Evolutionary conservation across 2,329 filamentous ascomycete genomes (phyloP).

Genomic region (Monilinia laxa): DNA sequence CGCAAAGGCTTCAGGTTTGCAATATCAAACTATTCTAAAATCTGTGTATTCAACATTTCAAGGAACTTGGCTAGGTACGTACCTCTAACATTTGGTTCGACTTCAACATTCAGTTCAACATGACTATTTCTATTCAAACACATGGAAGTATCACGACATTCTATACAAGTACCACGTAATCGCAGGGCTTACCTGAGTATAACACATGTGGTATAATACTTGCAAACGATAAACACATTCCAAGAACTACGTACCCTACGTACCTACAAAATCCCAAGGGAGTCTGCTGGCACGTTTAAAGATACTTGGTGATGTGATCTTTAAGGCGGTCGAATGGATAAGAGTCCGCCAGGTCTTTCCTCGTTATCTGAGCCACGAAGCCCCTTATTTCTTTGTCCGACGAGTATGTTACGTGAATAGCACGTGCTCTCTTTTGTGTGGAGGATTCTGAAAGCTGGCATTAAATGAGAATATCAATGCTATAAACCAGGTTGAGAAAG

Average conservation of each 20-base stretch:
- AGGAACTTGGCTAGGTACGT: no score
- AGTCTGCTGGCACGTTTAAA: neutral
- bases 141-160: no score
- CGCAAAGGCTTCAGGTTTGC: no score
- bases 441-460: neutral
- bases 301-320: neutral
- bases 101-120: no score
- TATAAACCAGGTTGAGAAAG: no score
- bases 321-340: neutral
- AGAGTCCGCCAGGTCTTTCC: neutral
- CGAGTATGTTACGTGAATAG: neutral
- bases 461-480: neutral
- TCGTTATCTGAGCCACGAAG: neutral
- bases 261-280: neutral
- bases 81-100: no score
- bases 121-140: no score
- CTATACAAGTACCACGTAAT: no score
- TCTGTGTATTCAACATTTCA: no score
- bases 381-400: conserved; percentile 2
- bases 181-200: no score
- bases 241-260: neutral
- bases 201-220: neutral
- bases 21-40: no score
- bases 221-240: neutral
- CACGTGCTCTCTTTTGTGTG: neutral